Percentiles rank a stretch among this genome's conserved stretches.
Conservation (phyloP, 148 eudicot species). For the Persicaria tinctoria region DNA sequence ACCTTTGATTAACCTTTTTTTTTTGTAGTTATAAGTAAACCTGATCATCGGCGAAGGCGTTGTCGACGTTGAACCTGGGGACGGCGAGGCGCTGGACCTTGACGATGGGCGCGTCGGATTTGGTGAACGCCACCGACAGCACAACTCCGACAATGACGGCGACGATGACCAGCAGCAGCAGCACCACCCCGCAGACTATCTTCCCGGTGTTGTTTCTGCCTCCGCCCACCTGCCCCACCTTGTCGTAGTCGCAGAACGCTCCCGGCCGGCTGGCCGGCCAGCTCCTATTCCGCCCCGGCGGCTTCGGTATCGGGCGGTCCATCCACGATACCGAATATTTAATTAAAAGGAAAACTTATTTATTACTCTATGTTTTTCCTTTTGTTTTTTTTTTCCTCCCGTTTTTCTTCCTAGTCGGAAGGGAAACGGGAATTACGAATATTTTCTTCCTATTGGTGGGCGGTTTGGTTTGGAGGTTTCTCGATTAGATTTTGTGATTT, state of each 20-base stretch:
- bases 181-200: not conserved
- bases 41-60: slow-evolving; percentile 14
- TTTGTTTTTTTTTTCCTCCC: not conserved
- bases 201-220: not conserved
- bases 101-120: slow-evolving; percentile 22
- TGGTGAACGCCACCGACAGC: slow-evolving; percentile 16
- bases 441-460: not conserved
- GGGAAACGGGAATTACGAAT: not conserved
- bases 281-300: slow-evolving; percentile 4
- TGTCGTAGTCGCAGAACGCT: slow-evolving; percentile 1
- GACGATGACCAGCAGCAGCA: not conserved
- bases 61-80: slow-evolving; percentile 18
- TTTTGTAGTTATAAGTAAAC: not conserved
- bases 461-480: not conserved
- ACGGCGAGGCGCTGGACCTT: slow-evolving; percentile 21
- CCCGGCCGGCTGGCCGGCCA: not conserved
- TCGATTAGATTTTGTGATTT: not conserved
- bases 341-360: too few species aligned
- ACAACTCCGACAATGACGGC: slow-evolving; percentile 13
- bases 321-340: too few species aligned
- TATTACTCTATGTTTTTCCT: too few species aligned
- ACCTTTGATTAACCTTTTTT: too few species aligned
- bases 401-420: slow-evolving; percentile 1
- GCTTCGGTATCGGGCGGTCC: not conserved
- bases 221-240: slow-evolving; percentile 6